phyloP scores from a whole-genome alignment of 108 stramenopile species.

The Pelagomonas calceolata region DNA sequence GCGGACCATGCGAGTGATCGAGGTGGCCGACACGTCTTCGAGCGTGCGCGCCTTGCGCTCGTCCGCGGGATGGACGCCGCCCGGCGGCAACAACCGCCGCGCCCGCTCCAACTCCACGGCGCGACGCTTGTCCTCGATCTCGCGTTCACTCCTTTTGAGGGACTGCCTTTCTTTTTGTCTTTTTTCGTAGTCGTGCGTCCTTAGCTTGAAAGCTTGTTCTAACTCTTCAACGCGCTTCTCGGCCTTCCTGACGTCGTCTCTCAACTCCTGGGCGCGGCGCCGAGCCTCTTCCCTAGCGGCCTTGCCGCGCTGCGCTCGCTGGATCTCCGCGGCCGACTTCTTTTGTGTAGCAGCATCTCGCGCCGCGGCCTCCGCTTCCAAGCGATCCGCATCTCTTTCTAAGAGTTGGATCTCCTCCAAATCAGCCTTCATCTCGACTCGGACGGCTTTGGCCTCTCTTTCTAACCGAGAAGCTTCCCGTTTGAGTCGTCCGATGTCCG shows the following conservation, averaged over 20 bases:
- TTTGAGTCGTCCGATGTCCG: slow-evolving; percentile 2
- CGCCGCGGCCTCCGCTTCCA: slow-evolving; percentile 2
- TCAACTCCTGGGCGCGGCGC: not conserved
- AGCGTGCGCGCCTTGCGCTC: slow-evolving; percentile 5
- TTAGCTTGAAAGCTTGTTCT: not conserved
- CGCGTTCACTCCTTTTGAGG: slow-evolving; percentile 6
- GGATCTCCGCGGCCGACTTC: not conserved
- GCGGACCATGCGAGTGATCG: slow-evolving; percentile 2
- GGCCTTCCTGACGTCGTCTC: not conserved
- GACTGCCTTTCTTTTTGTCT: not conserved
- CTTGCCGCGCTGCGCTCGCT: not conserved
- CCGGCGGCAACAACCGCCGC: slow-evolving; percentile 1
- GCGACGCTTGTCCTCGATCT: slow-evolving; percentile 1
- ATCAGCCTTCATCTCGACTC: slow-evolving; percentile 1
- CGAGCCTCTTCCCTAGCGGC: not conserved
- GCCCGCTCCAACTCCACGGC: slow-evolving; percentile 12
- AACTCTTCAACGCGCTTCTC: not conserved
- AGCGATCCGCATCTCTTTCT: not conserved
- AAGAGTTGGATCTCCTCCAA: not conserved
- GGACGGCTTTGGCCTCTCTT: not conserved
- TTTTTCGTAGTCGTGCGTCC: not conserved
- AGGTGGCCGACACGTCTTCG: slow-evolving; percentile 11
- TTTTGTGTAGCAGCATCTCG: not conserved
- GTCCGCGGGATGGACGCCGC: slow-evolving; percentile 1
- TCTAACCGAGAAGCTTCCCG: not conserved